A percentile compares a stretch with the other conserved stretches of the same genome.
phyloP scores from a whole-genome alignment of 2,329 filamentous ascomycete species.

The Penicillium sp. region DNA sequence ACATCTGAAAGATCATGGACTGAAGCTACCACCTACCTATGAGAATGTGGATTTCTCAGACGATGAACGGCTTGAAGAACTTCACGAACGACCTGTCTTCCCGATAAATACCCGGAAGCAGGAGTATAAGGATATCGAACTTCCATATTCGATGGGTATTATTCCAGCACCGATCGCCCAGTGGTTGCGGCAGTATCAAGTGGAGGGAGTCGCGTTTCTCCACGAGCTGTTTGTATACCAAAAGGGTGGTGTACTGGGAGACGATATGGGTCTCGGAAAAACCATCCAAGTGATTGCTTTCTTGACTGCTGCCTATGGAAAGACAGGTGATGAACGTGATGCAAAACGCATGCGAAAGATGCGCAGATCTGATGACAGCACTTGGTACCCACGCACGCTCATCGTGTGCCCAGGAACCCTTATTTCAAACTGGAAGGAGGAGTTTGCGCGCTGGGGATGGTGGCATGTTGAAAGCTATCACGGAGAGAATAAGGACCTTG shows the following conservation, averaged over 20 bases:
- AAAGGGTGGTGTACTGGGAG: constrained; percentile 82
- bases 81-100: constrained; percentile 71
- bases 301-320: constrained; percentile 86
- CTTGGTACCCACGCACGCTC: constrained; percentile 80
- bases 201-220: constrained; percentile 79
- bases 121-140: constrained; percentile 69
- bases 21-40: constrained; percentile 76
- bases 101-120: constrained; percentile 61
- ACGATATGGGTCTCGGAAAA: constrained; percentile 97
- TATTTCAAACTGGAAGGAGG: constrained; percentile 86
- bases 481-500: constrained; percentile 67
- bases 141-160: constrained; percentile 72
- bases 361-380: constrained; percentile 55
- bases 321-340: constrained; percentile 85
- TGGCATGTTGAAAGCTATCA: constrained; percentile 87
- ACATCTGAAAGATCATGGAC: constrained; percentile 62
- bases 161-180: constrained; percentile 89
- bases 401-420: constrained; percentile 87
- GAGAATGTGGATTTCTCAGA: constrained; percentile 74
- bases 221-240: constrained; percentile 90
- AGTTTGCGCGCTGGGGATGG: constrained; percentile 89
- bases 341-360: constrained; percentile 84
- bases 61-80: constrained; percentile 58
- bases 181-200: constrained; percentile 87
- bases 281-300: constrained; percentile 96